These are phyloP conservation scores for Kluyveromyces marxianus DNA, from an alignment of 1,139 yeast species.

Conservation along the genomic window DNA sequence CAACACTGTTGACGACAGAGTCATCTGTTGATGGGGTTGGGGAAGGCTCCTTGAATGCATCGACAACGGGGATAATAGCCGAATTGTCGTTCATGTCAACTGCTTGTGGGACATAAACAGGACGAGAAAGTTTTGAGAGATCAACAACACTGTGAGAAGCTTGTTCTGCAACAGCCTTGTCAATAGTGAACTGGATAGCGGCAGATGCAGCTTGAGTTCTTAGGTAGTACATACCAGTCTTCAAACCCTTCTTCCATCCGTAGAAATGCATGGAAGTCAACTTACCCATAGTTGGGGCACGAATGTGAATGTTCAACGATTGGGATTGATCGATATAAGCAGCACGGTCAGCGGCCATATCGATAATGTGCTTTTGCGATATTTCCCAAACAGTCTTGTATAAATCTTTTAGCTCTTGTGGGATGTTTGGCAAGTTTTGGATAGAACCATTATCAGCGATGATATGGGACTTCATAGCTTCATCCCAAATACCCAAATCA, in stretches of 20 bases:
- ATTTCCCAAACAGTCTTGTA: slow-evolving; percentile 98
- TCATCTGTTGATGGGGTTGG: slow-evolving; percentile 27
- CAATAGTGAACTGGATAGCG: slow-evolving; percentile 89
- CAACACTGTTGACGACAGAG: slow-evolving; percentile 21
- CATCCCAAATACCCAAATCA: slow-evolving; percentile 78
- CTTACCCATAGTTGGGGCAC: slow-evolving; percentile 86
- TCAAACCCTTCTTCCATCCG: slow-evolving; percentile 94
- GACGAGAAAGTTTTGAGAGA: slow-evolving; percentile 48
- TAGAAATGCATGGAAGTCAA: slow-evolving; percentile 96
- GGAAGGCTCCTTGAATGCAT: slow-evolving; percentile 18
- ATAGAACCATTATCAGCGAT: slow-evolving; percentile 80
- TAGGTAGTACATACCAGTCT: slow-evolving; percentile 96
- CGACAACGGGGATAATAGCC: slow-evolving; percentile 17
- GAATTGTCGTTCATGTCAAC: slow-evolving; percentile 30
- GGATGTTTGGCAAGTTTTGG: slow-evolving; percentile 69
- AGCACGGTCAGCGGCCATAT: slow-evolving; percentile 93
- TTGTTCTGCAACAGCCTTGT: slow-evolving; percentile 43
- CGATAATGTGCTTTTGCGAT: slow-evolving; percentile 79
- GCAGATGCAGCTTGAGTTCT: slow-evolving; percentile 94
- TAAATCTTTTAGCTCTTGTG: slow-evolving; percentile 64
- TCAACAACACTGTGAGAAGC: slow-evolving; percentile 50
- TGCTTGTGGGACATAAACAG: slow-evolving; percentile 39
- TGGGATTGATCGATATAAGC: slow-evolving; percentile 94
- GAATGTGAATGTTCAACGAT: slow-evolving; percentile 78
- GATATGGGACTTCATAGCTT: slow-evolving; percentile 71